Base-by-base conservation (phyloP, 1,139 yeast genomes). In the Komagataea norvegica region DNA sequence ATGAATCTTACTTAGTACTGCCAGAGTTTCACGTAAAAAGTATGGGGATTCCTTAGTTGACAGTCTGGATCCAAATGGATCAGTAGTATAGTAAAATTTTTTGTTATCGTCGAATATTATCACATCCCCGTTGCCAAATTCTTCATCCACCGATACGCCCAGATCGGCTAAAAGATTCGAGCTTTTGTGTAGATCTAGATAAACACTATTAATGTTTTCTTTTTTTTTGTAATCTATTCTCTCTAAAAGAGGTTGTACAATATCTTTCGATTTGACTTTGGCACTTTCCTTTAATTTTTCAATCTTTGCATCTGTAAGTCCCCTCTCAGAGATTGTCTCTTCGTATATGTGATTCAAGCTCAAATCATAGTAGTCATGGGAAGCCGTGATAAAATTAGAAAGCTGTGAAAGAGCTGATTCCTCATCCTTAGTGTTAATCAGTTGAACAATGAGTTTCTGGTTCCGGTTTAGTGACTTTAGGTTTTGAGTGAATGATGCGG, bases 141-240 rank as follows among this genome's bases (percentile, higher is more conserved):
- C 41, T 11, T 56, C 47, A 5, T 63, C 55, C 34, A 68, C 50
- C 31, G 65, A 53, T 71, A 80, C 68, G 0, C 75, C 76, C 11
- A 60, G 44, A 3, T 56, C 48, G 3, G 54, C 43, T 9, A 74
- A 55, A 8, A 68, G 47, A 2, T 57, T 48, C 2, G 59, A 51
- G 29, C 65, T 51, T 21, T 64, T 60, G 1, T 67, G 55, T n/a
- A 75, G 42, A 53, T 82, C 86, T 13, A 79, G 47, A 47, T 67
- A 79, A 1, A 77, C 72, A 37, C 74, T 64, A 13, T 70, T 55
- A 2, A 74, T 66, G 21, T 68, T 68, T 44, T 72, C 65, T 26
- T 65, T 62, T 32, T 52, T 48, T 56, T 64, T 54, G 54, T 73
- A 73, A 6, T 70, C 65, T 24, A 82, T 64, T 47, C 68, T 72